phyloP scores from a whole-genome alignment of 345 rosid species.

The Sonneratia caseolaris region DNA sequence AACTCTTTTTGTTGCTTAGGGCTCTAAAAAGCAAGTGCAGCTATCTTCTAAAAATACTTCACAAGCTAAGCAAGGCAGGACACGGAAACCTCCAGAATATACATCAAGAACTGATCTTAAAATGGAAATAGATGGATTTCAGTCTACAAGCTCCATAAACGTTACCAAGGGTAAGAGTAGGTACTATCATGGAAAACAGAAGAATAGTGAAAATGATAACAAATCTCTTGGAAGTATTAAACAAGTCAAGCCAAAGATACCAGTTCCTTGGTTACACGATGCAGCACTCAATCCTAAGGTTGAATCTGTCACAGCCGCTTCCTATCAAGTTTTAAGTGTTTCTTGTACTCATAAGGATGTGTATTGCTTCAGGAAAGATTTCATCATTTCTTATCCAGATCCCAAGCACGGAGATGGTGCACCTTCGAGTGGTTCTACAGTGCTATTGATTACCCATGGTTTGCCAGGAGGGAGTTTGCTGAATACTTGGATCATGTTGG shows the following conservation, averaged over 20 bases:
- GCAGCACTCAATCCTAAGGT: slow-evolving; percentile 30
- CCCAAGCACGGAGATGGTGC: slow-evolving; percentile 75
- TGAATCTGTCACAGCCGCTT: slow-evolving; percentile 10
- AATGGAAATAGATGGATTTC: neutral
- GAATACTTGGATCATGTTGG: slow-evolving; percentile 93
- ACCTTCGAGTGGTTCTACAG: slow-evolving; percentile 88
- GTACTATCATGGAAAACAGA: neutral
- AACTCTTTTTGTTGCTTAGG: neutral
- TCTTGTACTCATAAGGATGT: slow-evolving; percentile 6
- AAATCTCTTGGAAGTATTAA: neutral
- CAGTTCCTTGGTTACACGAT: slow-evolving; percentile 17
- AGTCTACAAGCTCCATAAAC: neutral
- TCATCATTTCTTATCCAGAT: slow-evolving; percentile 45
- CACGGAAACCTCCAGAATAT: neutral
- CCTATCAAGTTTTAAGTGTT: neutral
- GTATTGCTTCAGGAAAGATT: slow-evolving; percentile 55
- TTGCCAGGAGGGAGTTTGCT: slow-evolving; percentile 89
- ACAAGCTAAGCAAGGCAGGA: neutral
- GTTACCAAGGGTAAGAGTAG: neutral
- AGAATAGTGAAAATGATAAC: neutral
- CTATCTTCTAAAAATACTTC: neutral
- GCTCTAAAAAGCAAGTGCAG: neutral
- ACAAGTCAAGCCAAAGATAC: neutral
- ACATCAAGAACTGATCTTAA: neutral
- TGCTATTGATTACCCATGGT: slow-evolving; percentile 96